Evolutionary conservation across 352 stramenopile species (phyloP).

Genomic region (Phytophthora tentaculata): DNA sequence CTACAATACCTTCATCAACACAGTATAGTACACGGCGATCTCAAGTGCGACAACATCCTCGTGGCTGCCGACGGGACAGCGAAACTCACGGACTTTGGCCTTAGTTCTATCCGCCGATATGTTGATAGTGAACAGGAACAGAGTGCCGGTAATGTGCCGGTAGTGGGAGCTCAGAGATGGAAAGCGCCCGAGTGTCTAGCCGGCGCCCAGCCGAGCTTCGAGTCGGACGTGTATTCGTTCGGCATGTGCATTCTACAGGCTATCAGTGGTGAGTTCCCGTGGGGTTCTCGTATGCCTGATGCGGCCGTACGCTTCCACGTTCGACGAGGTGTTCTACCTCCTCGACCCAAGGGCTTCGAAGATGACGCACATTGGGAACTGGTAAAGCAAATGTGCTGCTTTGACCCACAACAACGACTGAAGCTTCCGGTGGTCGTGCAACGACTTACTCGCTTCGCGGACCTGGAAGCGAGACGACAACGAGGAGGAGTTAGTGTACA

Average conservation of each 20-base stretch:
- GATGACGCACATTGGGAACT: constrained; percentile 37
- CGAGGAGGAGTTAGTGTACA: constrained; percentile 24
- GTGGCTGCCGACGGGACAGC: constrained; percentile 35
- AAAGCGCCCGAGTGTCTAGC: constrained; percentile 38
- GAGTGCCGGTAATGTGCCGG: not conserved
- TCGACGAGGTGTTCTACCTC: constrained; percentile 27
- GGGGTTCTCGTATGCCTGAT: constrained; percentile 33
- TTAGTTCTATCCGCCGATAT: constrained; percentile 33
- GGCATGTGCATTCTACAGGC: constrained; percentile 47
- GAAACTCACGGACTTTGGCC: constrained; percentile 44
- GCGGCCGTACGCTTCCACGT: constrained; percentile 41
- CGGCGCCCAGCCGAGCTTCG: constrained; percentile 27
- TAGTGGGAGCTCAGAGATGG: constrained; percentile 34
- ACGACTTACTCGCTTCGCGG: constrained; percentile 35
- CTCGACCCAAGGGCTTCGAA: constrained; percentile 32
- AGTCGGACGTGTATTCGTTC: constrained; percentile 44
- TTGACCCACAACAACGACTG: constrained; percentile 36
- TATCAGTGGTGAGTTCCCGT: constrained; percentile 35
- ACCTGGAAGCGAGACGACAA: constrained; percentile 32
- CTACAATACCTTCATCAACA: constrained; percentile 45
- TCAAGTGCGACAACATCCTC: constrained; percentile 54
- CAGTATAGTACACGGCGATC: constrained; percentile 42
- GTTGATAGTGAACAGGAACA: constrained; percentile 19
- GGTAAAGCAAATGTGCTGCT: constrained; percentile 39
- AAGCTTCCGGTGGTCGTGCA: constrained; percentile 42